Evolutionary conservation across 1,284 basidiomycete genomes (phyloP).

Genomic region (Malassezia psittaci): DNA sequence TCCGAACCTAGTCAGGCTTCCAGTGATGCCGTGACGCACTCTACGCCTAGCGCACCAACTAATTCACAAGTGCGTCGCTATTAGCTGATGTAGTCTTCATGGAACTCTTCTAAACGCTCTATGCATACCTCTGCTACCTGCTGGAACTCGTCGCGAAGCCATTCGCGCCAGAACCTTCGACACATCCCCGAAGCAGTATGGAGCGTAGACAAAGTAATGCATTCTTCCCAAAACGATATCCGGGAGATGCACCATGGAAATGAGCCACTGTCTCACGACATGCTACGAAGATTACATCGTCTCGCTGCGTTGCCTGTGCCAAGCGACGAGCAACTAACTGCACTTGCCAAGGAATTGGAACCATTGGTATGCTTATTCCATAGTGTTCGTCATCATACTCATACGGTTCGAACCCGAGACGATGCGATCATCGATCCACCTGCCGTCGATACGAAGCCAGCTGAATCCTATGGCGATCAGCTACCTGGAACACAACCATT

Average conservation of each 20-base stretch:
- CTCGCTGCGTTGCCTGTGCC: conserved; percentile 21
- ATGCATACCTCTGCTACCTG: neutral
- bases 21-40: neutral
- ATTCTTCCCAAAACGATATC: neutral
- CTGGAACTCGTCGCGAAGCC: neutral
- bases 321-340: neutral
- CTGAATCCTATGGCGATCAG: neutral
- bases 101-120: neutral
- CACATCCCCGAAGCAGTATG: conserved; percentile 14
- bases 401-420: neutral
- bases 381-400: neutral
- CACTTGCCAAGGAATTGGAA: conserved; percentile 11
- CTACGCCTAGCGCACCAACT: neutral
- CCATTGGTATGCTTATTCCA: conserved; percentile 18
- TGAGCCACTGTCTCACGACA: conserved; percentile 8
- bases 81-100: conserved; percentile 7
- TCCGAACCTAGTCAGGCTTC: conserved; percentile 7
- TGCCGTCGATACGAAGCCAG: neutral
- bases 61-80: neutral
- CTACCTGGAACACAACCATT: neutral
- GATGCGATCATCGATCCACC: neutral
- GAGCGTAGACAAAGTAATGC: conserved; percentile 16
- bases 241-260: neutral
- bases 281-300: conserved; percentile 16
- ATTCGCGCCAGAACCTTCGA: neutral